These are phyloP conservation scores for Ensete glaucum DNA, from an alignment of 176 grass and related monocot genomes.

Conservation along the genomic window DNA sequence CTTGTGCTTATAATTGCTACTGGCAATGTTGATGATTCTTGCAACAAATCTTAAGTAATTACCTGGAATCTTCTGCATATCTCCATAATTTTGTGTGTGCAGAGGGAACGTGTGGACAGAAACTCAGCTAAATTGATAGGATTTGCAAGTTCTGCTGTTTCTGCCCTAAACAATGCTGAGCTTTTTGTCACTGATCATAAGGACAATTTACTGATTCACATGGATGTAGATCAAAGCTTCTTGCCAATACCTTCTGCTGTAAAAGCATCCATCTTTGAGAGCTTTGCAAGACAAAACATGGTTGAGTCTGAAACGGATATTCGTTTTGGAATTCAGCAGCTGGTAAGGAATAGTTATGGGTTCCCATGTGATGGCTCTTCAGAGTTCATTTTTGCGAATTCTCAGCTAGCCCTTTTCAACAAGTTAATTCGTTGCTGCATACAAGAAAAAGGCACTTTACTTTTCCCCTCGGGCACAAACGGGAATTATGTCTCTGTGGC, in stretches of 20 bases:
- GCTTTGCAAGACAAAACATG: slow-evolving; percentile 95
- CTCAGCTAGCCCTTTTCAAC: slow-evolving; percentile 77
- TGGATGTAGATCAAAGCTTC: slow-evolving; percentile 94
- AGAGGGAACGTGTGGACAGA: slow-evolving; percentile 57
- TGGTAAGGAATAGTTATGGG: slow-evolving; percentile 67
- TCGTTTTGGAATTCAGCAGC: slow-evolving; percentile 48
- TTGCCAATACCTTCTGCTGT: slow-evolving; percentile 70
- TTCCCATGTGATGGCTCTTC: slow-evolving; percentile 40
- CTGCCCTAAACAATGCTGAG: slow-evolving; percentile 66
- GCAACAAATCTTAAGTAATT: not conserved
- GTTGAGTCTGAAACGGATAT: slow-evolving; percentile 81
- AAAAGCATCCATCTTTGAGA: slow-evolving; percentile 88
- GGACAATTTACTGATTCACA: slow-evolving; percentile 52
- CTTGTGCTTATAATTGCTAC: not conserved
- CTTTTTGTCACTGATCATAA: slow-evolving; percentile 43
- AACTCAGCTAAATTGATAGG: slow-evolving; percentile 73
- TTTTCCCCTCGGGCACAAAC: slow-evolving; percentile 79
- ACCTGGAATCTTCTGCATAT: not conserved
- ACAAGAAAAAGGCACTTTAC: slow-evolving; percentile 73
- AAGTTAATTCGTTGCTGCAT: slow-evolving; percentile 84
- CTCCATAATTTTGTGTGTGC: slow-evolving; percentile 13
- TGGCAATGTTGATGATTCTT: not conserved
- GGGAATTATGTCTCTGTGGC: slow-evolving; percentile 65
- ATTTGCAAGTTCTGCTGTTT: slow-evolving; percentile 62
- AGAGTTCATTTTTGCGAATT: slow-evolving; percentile 72